Evolutionary conservation across 2,329 filamentous ascomycete genomes (phyloP).

Genomic region (Hypoxylon sp.): DNA sequence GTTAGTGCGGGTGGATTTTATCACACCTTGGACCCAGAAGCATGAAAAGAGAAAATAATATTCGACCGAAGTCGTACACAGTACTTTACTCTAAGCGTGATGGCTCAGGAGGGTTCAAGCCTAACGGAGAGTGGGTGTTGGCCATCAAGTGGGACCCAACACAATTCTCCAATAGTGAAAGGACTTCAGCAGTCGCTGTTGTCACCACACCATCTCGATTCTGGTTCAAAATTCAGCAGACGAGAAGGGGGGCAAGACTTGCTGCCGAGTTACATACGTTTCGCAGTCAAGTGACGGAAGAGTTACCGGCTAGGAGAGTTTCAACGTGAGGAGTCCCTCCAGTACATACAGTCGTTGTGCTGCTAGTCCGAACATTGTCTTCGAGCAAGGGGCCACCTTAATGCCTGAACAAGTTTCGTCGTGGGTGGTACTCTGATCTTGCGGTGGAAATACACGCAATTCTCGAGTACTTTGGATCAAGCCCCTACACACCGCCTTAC

Average conservation of each 20-base stretch:
- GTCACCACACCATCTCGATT: constrained; percentile 42
- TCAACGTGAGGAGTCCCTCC: constrained; percentile 39
- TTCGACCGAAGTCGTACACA: constrained; percentile 44
- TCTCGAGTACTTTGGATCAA: constrained; percentile 49
- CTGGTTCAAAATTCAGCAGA: constrained; percentile 38
- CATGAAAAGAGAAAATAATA: constrained; percentile 40
- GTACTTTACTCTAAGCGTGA: constrained; percentile 40
- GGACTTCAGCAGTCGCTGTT: constrained; percentile 39
- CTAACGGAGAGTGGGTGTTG: constrained; percentile 41
- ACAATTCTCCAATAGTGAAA: constrained; percentile 44
- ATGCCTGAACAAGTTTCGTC: constrained; percentile 45
- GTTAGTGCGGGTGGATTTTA: constrained; percentile 43
- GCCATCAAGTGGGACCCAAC: constrained; percentile 36
- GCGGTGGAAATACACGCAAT: constrained; percentile 38
- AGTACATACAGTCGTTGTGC: constrained; percentile 33
- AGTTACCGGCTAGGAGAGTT: constrained; percentile 42
- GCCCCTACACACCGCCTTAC: constrained; percentile 54
- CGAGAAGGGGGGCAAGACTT: constrained; percentile 25
- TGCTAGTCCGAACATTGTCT: constrained; percentile 42
- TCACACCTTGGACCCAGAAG: constrained; percentile 38
- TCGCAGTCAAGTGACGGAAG: constrained; percentile 45
- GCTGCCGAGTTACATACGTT: constrained; percentile 36
- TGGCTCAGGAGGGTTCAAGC: constrained; percentile 34
- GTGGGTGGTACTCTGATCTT: constrained; percentile 32
- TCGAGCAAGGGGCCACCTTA: constrained; percentile 42